Evolutionary conservation across 225 moss, liverwort and hornwort species (phyloP).

Genomic region (Pleurozium schreberi): DNA sequence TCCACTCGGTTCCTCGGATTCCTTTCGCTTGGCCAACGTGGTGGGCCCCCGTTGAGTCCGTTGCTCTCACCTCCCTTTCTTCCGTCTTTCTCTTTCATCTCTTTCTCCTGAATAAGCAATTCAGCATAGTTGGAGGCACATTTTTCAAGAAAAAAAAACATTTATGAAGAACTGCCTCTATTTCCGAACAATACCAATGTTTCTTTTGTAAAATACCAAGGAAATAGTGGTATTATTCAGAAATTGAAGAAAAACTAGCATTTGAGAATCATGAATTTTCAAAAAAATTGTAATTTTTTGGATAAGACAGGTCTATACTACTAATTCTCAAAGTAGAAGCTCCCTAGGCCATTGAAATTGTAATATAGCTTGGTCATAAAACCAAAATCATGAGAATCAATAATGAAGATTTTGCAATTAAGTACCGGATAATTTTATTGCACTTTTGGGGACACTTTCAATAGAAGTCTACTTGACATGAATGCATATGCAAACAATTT

Average conservation of each 20-base stretch:
- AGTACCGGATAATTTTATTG: background rate
- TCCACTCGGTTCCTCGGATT: constrained; percentile 9
- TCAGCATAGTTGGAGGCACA: background rate
- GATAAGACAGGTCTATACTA: no score
- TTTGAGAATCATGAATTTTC: background rate
- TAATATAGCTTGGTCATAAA: rapidly evolving
- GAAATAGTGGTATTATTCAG: no score
- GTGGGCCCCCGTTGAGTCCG: background rate
- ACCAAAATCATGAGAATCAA: rapidly evolving
- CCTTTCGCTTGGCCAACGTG: background rate
- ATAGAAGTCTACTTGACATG: background rate
- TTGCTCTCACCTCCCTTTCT: background rate
- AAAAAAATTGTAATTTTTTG: no score
- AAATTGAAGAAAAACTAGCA: no score
- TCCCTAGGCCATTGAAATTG: rapidly evolving
- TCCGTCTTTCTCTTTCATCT: no score
- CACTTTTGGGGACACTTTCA: background rate
- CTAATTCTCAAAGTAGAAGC: background rate
- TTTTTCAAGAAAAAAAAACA: background rate
- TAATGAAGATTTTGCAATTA: rapidly evolving
- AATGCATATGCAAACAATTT: rapidly evolving
- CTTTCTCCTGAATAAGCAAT: background rate
- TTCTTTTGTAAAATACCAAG: no score
- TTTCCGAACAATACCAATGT: no score
- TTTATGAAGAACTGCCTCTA: background rate